These are phyloP conservation scores for Haemoproteus tartakovskyi DNA, from an alignment of 169 alveolate species.

Conservation along the genomic window DNA sequence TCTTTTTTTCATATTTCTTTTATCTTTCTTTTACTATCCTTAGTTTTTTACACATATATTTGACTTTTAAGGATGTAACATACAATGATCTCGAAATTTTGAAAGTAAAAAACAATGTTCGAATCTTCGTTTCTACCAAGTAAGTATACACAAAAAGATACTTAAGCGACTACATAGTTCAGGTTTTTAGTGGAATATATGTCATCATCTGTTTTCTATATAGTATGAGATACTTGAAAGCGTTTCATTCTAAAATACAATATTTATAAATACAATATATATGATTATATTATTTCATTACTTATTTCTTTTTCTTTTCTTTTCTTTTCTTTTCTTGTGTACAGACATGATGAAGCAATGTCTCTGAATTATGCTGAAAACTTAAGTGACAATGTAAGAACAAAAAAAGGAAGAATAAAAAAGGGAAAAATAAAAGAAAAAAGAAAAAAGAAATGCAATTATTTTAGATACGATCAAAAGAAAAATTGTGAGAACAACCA, in stretches of 20 bases:
- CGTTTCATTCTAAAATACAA: too few relatives aligned
- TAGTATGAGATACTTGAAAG: neutral
- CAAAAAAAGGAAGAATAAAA: neutral
- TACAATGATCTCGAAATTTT: conserved; percentile 36
- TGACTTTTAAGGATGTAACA: conserved; percentile 30
- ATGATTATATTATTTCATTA: too few relatives aligned
- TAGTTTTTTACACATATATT: conserved; percentile 40
- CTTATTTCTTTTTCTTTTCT: neutral
- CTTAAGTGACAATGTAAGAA: conserved; percentile 54
- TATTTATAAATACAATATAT: too few relatives aligned
- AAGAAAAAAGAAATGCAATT: too few relatives aligned
- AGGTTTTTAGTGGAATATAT: too few relatives aligned
- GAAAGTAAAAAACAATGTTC: conserved; percentile 14
- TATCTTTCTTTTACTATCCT: neutral
- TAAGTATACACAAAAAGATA: too few relatives aligned
- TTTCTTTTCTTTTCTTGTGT: neutral
- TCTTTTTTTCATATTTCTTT: too few relatives aligned
- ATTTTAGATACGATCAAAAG: too few relatives aligned
- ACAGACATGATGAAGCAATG: conserved; percentile 49
- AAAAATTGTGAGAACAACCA: conserved; percentile 2
- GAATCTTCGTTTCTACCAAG: conserved; percentile 40
- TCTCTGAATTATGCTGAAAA: conserved; percentile 25
- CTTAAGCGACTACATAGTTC: too few relatives aligned
- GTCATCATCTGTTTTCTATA: neutral
- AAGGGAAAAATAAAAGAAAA: too few relatives aligned